Percentiles rank a stretch among this genome's conserved stretches.
These are phyloP conservation scores for Metschnikowia similis DNA, from an alignment of 805 yeast species.

Conservation along the genomic window DNA sequence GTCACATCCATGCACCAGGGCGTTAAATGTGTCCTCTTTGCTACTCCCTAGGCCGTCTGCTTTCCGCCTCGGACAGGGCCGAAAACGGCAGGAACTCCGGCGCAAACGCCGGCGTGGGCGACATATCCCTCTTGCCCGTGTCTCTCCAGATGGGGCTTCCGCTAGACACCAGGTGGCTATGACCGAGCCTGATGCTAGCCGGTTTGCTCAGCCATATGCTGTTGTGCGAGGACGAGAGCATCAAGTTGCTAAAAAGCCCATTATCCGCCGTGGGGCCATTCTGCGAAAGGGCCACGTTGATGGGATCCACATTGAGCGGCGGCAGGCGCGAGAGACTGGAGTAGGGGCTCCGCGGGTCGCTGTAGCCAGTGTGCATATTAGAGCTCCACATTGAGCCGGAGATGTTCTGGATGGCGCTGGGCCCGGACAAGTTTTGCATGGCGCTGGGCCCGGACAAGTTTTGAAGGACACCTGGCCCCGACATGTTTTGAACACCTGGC, in stretches of 20 bases:
- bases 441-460: no score
- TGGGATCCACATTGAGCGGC: conserved; percentile 5
- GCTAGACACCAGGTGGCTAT: conserved; percentile 12
- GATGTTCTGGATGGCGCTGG: not conserved
- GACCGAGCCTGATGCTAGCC: conserved; percentile 6
- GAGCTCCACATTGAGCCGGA: not conserved
- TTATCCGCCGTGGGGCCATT: conserved; percentile 6
- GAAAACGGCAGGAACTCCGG: conserved; percentile 16
- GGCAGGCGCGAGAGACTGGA: conserved; percentile 10
- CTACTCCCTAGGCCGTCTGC: not conserved
- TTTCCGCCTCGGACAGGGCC: not conserved
- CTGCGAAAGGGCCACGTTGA: conserved; percentile 11
- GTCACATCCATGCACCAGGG: not conserved
- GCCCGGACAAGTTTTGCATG: no score
- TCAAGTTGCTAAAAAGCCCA: conserved; percentile 9
- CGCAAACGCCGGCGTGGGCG: conserved; percentile 6
- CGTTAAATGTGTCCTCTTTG: not conserved
- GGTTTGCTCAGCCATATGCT: conserved; percentile 18
- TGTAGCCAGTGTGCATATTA: conserved; percentile 9
- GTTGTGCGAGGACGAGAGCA: conserved; percentile 12
- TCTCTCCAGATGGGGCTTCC: conserved; percentile 15
- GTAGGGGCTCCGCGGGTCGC: conserved; percentile 8
- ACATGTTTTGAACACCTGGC: no score
- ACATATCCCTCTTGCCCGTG: conserved; percentile 7
- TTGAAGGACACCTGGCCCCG: no score